phyloP scores from a whole-genome alignment of 257 asterid genomes.

The Petrea volubilis region DNA sequence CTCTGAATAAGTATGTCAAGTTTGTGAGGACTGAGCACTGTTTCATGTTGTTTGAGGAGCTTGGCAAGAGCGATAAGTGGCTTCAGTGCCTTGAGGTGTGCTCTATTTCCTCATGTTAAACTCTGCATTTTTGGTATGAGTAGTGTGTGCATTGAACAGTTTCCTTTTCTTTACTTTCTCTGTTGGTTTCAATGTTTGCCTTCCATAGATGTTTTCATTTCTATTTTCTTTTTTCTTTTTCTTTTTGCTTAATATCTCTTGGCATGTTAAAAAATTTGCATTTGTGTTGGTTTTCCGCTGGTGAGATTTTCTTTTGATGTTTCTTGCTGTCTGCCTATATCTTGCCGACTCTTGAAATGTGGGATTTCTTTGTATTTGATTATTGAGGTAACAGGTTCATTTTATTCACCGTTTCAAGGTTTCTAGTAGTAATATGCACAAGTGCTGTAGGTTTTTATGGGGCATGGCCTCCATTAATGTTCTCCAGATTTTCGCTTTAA shows the following conservation, averaged over 20 bases:
- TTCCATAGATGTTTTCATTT: constrained; percentile 29
- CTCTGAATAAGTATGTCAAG: constrained; percentile 69
- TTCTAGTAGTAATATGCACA: background rate
- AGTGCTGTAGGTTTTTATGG: constrained; percentile 10
- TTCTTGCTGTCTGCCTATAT: too few species aligned
- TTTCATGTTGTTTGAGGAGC: constrained; percentile 87
- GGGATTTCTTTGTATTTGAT: background rate
- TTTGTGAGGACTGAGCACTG: constrained; percentile 84
- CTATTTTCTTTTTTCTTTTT: background rate
- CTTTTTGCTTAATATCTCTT: background rate
- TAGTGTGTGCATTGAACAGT: constrained; percentile 5
- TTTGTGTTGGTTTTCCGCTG: background rate
- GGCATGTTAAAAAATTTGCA: background rate
- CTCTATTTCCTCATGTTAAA: background rate
- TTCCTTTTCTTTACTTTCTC: background rate
- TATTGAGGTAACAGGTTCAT: background rate
- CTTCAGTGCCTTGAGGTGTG: constrained; percentile 80
- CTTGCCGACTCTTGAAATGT: background rate
- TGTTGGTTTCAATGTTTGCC: constrained; percentile 58
- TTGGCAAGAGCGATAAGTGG: constrained; percentile 81
- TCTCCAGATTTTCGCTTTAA: too few species aligned
- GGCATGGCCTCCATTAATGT: too few species aligned
- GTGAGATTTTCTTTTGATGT: background rate
- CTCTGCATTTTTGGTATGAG: background rate
- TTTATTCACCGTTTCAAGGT: background rate